These are phyloP conservation scores for Benincasa hispida DNA, from an alignment of 306 rosid species.

Conservation along the genomic window DNA sequence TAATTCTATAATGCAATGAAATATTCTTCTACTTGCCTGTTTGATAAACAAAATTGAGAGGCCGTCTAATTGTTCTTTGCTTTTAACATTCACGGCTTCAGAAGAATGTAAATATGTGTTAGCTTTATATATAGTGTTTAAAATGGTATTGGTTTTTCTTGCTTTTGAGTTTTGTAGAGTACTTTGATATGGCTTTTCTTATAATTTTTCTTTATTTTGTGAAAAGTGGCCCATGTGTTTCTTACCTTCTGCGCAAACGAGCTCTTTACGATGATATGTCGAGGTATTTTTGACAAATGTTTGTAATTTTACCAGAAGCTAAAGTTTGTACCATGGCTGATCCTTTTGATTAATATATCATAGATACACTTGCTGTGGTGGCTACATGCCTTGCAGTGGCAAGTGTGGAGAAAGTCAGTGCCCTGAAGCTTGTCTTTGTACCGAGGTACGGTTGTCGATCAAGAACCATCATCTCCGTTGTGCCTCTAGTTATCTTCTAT, in stretches of 20 bases:
- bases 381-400: slow-evolving; percentile 76
- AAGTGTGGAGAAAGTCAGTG: slow-evolving; percentile 44
- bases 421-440: slow-evolving; percentile 41
- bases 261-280: slow-evolving; percentile 54
- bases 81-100: neutral
- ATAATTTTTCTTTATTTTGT: slow-evolving; percentile 11
- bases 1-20: neutral
- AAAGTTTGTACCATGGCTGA: neutral
- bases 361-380: slow-evolving; percentile 70
- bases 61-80: neutral
- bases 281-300: slow-evolving; percentile 19
- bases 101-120: neutral
- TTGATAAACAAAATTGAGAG: neutral
- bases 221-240: slow-evolving; percentile 47
- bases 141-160: neutral
- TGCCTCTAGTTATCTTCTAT: neutral
- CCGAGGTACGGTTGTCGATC: slow-evolving; percentile 30
- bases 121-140: neutral
- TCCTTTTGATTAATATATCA: neutral
- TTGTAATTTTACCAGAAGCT: neutral
- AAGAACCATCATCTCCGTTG: neutral
- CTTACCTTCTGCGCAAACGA: slow-evolving; percentile 53
- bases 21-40: neutral
- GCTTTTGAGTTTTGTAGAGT: neutral
- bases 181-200: neutral